Evolutionary conservation across 495 filamentous ascomycete genomes (phyloP).

Genomic region (Umbilicaria muhlenbergii): DNA sequence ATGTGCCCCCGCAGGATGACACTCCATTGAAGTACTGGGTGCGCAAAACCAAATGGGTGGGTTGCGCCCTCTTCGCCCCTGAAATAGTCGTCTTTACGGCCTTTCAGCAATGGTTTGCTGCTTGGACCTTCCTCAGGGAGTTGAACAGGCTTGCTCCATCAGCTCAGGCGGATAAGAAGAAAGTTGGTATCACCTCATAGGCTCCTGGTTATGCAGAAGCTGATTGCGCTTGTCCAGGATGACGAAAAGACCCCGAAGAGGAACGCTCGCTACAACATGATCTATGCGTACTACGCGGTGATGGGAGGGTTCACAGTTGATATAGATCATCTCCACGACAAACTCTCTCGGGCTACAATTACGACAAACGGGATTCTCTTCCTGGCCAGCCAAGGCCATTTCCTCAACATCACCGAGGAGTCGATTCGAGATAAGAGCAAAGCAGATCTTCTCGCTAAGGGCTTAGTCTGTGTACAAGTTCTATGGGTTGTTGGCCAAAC

Average conservation of each 20-base stretch:
- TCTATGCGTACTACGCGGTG: conserved; percentile 20
- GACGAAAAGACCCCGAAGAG: too few relatives aligned
- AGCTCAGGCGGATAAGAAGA: background rate
- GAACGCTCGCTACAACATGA: background rate
- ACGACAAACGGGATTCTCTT: conserved; percentile 7
- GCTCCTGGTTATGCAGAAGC: too few relatives aligned
- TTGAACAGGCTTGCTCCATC: background rate
- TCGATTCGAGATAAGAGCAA: conserved; percentile 18
- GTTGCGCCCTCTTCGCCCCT: conserved; percentile 6
- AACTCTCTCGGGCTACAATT: conserved; percentile 8
- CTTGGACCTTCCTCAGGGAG: background rate
- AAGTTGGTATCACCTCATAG: background rate
- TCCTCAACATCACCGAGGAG: conserved; percentile 3
- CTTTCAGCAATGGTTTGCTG: background rate
- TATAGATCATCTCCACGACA: conserved; percentile 2
- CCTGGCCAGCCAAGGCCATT: conserved; percentile 6
- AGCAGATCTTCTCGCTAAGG: conserved; percentile 18
- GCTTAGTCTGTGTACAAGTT: conserved; percentile 17
- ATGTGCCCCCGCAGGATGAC: conserved; percentile 11
- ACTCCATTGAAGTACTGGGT: background rate
- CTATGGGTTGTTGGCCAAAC: conserved; percentile 20
- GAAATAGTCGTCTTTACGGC: conserved; percentile 9
- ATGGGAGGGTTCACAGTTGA: conserved; percentile 26
- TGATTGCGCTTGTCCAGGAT: too few relatives aligned
- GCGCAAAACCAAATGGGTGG: conserved; percentile 3